Evolutionary conservation across 2,329 filamentous ascomycete genomes (phyloP), one percentile per base, ranked within the genome.

Genomic region (Moelleriella libera): DNA sequence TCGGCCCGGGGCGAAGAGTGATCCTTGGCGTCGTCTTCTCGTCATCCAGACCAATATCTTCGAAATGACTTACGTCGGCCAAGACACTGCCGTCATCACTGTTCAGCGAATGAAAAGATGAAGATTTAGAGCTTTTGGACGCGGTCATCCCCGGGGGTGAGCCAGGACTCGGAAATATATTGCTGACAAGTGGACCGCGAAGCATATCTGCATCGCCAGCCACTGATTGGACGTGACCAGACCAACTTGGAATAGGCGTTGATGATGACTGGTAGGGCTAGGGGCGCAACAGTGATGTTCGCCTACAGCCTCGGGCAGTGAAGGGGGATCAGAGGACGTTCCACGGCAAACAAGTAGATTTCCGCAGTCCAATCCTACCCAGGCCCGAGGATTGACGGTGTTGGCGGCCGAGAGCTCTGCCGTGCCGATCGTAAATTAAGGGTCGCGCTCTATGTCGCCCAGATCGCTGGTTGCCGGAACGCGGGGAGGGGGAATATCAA

Each of bases 111-210:
- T 83, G 83, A 58, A 90, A 85, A 45, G 88, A 94, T 5, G 87
- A 94, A 30, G 88, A 88, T 66, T 92, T 94, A 54, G 87, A 94
- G 52, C 87, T 92, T 65, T 90, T 94, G 51, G 87, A 94, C 55
- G 70, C 67, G 45, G 84, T 87, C 67, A 94, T 80, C 58, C 87
- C 85, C 46, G 63, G 63, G 9, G 63, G 63, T 45, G 64, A 67
- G 44, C 56, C 62, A 45, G 63, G 64, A 46, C 61, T 63, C 44
- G 59, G 51, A 47, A 62, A 55, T 55, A 47, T 49, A 5, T 47
- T 48, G 43, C 34, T 45, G 54, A 60, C 51, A 44, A 57, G 53
- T 54, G 60, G 61, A 49, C 56, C 58, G 51, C 59, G 62, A 48
- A 61, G 60, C 63, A 66, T 64, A 55, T 52, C 60, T 54, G 60